Conservation (phyloP, 2,329 filamentous ascomycete species). For the Chaetomium strumarium region DNA sequence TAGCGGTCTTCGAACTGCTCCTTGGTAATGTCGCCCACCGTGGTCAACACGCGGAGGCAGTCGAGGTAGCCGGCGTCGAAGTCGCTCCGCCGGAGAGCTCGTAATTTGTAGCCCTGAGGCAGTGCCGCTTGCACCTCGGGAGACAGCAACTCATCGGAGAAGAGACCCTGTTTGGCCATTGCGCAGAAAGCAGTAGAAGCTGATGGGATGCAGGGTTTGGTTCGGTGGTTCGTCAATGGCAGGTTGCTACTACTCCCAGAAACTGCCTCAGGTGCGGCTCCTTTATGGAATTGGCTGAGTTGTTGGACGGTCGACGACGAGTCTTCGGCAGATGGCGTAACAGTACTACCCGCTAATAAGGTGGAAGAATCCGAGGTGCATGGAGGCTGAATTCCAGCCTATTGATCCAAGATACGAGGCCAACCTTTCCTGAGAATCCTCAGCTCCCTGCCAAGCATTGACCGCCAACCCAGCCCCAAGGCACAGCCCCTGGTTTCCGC, state of each 20-base stretch:
- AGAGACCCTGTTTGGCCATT: slow-evolving; percentile 57
- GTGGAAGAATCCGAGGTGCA: background rate
- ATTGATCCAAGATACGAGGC: background rate
- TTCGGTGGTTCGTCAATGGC: background rate
- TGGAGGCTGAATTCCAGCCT: background rate
- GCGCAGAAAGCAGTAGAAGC: slow-evolving; percentile 3
- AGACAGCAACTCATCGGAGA: slow-evolving; percentile 71
- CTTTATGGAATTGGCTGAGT: no score
- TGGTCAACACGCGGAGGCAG: slow-evolving; percentile 84
- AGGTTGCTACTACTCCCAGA: background rate
- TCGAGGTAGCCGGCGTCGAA: slow-evolving; percentile 81
- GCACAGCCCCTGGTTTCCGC: background rate
- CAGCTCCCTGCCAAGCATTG: background rate
- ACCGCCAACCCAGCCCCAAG: background rate
- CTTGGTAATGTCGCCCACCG: slow-evolving; percentile 78
- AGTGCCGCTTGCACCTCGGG: slow-evolving; percentile 65
- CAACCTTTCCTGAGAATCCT: background rate
- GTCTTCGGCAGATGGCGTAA: no score
- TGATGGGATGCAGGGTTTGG: background rate
- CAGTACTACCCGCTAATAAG: no score
- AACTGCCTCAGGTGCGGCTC: no score
- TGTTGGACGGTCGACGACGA: no score
- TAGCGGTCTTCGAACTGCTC: slow-evolving; percentile 73
- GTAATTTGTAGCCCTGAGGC: slow-evolving; percentile 75
- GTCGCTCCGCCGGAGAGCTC: slow-evolving; percentile 72